Evolutionary conservation across 225 moss, liverwort and hornwort genomes (phyloP).

Genomic region (Sphagnum contortum): DNA sequence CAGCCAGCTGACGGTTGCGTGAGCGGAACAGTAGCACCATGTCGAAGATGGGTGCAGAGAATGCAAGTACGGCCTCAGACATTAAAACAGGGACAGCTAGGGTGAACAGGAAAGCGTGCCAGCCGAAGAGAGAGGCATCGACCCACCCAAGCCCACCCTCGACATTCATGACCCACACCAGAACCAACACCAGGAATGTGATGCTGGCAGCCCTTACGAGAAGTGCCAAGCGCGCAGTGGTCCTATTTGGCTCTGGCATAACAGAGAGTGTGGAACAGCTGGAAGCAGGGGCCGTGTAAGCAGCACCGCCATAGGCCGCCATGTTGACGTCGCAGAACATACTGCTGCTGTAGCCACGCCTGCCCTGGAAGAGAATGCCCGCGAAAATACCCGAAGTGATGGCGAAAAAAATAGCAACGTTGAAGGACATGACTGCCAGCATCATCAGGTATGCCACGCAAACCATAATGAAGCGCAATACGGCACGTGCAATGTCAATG

Average conservation of each 20-base stretch:
- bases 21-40: background rate
- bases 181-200: background rate
- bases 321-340: slow-evolving; percentile 1
- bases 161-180: slow-evolving; percentile 1
- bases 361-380: background rate
- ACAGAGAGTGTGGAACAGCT: background rate
- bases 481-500: background rate
- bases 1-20: background rate
- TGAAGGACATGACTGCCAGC: background rate
- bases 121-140: slow-evolving; percentile 1
- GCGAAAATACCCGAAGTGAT: background rate
- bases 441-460: background rate
- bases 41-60: background rate
- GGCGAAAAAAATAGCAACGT: slow-evolving; percentile 1
- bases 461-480: background rate
- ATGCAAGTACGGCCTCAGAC: background rate
- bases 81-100: background rate
- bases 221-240: background rate
- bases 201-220: background rate
- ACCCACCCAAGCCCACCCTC: background rate
- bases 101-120: background rate
- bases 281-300: background rate
- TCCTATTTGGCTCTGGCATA: background rate
- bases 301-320: background rate
- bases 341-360: background rate